Conservation (phyloP, 495 filamentous ascomycete genomes). For the Achaetomiella virescens region DNA sequence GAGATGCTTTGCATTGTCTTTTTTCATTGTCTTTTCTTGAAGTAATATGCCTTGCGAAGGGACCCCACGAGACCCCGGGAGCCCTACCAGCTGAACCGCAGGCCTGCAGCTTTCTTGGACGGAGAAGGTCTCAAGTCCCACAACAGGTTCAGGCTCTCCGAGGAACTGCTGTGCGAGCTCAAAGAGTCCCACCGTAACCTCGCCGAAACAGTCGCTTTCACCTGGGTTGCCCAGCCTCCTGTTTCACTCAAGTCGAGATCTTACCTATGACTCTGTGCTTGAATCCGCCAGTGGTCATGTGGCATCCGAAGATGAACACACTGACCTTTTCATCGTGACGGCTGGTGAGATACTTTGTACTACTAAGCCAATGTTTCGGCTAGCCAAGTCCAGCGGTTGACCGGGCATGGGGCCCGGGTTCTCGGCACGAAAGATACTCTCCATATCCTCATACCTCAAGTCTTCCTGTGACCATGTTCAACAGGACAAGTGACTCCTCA, state of each 20-base stretch:
- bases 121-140: not conserved
- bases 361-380: not conserved
- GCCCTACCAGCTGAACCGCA: not conserved
- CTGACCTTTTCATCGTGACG: too few relatives aligned
- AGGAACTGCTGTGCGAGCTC: not conserved
- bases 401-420: too few relatives aligned
- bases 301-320: not conserved
- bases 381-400: not conserved
- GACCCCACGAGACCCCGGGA: too few relatives aligned
- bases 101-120: slow-evolving; percentile 2
- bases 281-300: too few relatives aligned
- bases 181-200: slow-evolving; percentile 10
- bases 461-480: too few relatives aligned
- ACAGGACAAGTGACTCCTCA: too few relatives aligned
- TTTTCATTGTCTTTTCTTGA: too few relatives aligned
- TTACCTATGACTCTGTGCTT: not conserved
- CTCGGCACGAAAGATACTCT: too few relatives aligned
- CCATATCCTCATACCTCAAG: too few relatives aligned
- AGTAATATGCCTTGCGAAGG: too few relatives aligned
- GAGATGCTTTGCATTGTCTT: too few relatives aligned
- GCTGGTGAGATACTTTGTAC: not conserved
- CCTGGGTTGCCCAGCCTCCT: not conserved
- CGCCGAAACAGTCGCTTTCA: slow-evolving; percentile 11
- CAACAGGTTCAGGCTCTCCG: not conserved
- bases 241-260: not conserved